phyloP scores from a whole-genome alignment of 2,329 filamentous ascomycete species.

The Penicillium paneum region DNA sequence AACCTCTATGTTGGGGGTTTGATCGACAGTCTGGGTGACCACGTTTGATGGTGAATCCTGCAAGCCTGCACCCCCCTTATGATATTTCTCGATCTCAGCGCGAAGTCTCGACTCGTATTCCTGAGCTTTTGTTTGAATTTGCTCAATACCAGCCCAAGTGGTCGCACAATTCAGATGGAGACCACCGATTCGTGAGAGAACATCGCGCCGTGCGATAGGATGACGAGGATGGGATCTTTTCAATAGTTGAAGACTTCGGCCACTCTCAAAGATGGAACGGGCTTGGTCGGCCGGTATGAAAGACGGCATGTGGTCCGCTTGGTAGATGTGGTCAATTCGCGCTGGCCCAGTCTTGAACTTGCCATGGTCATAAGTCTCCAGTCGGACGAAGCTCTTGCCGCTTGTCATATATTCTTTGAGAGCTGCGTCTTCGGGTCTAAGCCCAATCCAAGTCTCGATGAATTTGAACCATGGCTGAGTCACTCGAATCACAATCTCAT shows the following conservation, averaged over 20 bases:
- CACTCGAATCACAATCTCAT: constrained; percentile 63
- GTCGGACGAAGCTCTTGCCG: constrained; percentile 60
- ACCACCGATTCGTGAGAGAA: constrained; percentile 48
- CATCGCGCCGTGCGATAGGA: constrained; percentile 57
- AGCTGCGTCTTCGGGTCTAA: constrained; percentile 57
- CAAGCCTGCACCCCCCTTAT: constrained; percentile 30
- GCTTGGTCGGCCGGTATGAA: constrained; percentile 71
- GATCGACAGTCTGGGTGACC: background rate
- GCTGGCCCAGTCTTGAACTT: constrained; percentile 57
- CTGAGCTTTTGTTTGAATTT: constrained; percentile 59
- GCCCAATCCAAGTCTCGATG: constrained; percentile 71
- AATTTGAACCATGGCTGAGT: constrained; percentile 65
- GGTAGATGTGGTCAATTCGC: constrained; percentile 58
- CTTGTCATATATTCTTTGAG: constrained; percentile 48
- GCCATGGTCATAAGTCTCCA: constrained; percentile 58
- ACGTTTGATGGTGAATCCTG: background rate
- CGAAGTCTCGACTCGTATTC: constrained; percentile 39
- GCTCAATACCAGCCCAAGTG: constrained; percentile 66
- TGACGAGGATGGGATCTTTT: constrained; percentile 68
- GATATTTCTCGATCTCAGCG: constrained; percentile 39
- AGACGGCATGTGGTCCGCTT: constrained; percentile 59
- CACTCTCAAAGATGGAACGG: constrained; percentile 72
- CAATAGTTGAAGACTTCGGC: constrained; percentile 70
- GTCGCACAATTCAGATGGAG: constrained; percentile 67
- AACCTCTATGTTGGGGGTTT: constrained; percentile 1